These are phyloP conservation scores for Camellia japonica DNA, from an alignment of 148 eudicot species.

Conservation along the genomic window DNA sequence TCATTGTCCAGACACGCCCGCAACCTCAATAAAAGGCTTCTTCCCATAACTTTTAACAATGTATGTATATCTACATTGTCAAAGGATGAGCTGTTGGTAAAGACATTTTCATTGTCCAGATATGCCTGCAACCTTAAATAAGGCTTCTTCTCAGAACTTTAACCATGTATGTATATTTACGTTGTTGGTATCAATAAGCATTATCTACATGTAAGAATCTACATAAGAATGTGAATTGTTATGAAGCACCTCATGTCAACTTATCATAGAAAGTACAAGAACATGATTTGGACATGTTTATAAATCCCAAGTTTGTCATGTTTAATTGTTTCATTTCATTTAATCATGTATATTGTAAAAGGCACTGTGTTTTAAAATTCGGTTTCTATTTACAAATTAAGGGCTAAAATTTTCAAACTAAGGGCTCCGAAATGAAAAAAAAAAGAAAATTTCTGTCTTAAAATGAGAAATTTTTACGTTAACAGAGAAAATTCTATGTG, in stretches of 20 bases:
- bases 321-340: background rate
- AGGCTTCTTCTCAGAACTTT: background rate
- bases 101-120: slow-evolving; percentile 75
- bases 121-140: slow-evolving; percentile 71
- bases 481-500: no score
- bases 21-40: slow-evolving; percentile 41
- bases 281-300: background rate
- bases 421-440: no score
- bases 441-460: no score
- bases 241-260: background rate
- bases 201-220: no score
- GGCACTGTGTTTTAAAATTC: no score
- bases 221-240: background rate
- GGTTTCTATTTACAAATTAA: no score
- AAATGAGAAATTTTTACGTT: no score
- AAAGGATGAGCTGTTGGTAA: slow-evolving; percentile 91
- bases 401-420: no score
- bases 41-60: background rate
- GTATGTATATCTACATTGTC: slow-evolving; percentile 15
- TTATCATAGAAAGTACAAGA: background rate
- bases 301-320: background rate
- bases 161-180: background rate
- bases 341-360: background rate
- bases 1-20: slow-evolving; percentile 85
- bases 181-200: background rate